phyloP scores from a whole-genome alignment of 139 green algal species.

The Coccomyxa sp. region DNA sequence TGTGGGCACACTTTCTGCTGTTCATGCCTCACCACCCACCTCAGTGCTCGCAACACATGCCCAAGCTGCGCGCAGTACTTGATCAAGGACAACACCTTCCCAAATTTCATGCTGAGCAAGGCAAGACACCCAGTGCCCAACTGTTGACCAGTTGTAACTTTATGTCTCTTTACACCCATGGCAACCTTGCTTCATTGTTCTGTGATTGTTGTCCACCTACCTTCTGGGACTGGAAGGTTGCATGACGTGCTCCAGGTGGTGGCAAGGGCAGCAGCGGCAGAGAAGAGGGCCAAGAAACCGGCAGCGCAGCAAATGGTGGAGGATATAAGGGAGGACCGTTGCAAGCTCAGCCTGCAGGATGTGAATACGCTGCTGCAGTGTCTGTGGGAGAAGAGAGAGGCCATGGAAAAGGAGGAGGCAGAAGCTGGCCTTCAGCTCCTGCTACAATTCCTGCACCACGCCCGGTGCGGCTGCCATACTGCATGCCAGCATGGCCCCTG shows the following conservation, averaged over 20 bases:
- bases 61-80: constrained; percentile 62
- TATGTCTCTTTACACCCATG: neutral
- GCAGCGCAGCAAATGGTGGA: neutral
- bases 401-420: constrained; percentile 45
- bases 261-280: neutral
- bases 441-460: constrained; percentile 70
- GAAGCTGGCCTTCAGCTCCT: constrained; percentile 63
- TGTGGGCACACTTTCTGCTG: constrained; percentile 87
- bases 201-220: neutral
- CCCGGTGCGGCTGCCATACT: constrained; percentile 28
- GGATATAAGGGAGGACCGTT: constrained; percentile 10
- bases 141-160: neutral
- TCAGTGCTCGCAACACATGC: constrained; percentile 59
- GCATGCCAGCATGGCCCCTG: no score
- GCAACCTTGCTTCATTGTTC: neutral
- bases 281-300: neutral
- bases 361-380: constrained; percentile 25
- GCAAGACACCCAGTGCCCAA: constrained; percentile 5
- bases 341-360: neutral
- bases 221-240: neutral
- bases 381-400: constrained; percentile 38
- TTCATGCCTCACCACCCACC: constrained; percentile 65
- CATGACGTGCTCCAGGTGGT: neutral
- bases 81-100: constrained; percentile 60
- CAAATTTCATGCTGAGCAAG: constrained; percentile 81